Base-by-base conservation (phyloP, 2,329 filamentous ascomycete species). In the Gaeumannomyces tritici region DNA sequence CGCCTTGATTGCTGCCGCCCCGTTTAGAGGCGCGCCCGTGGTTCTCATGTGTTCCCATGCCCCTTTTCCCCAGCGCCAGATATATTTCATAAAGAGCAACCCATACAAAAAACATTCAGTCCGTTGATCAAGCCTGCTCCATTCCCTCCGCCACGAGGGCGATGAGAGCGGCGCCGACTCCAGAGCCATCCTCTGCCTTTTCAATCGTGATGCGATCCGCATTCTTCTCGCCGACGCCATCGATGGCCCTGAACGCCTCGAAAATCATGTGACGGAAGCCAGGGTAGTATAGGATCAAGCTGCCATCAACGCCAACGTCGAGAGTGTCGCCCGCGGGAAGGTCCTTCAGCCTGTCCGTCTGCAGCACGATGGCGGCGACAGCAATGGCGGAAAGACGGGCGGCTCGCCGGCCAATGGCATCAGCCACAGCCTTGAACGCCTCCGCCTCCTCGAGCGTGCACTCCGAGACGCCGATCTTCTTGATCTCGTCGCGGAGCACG, bases 121-220 rank as follows among this genome's bases (percentile, higher is more conserved):
- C 42, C 42, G 42, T 56, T 1, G 35, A n/a, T n/a, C 15, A 26
- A 29, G 72, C 72, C 75, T 82, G 81, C 74, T 86, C 82, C 78
- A 82, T 85, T 70, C 82, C 79, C 1, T 89, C 89, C 1, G 93
- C 93, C 31, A 97, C 90, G 60, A 97, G 83, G 61, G 95, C 95
- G 75, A 98, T 98, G 69, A 99, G 78, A 55, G 95, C 95, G 3
- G 95, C 95, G 61, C 95, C 95, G n/a, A 96, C 90, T 66, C 91
- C 95, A 66, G 90, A 95, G 59, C 95, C 95, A 73, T 99, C 95
- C 81, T 96, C 97, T 65, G 95, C 95, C 70, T 98, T 95, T 27
- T 93, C 95, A 70, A 99, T 97, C 63, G 91, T 84, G 67, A 99
- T 90, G 76, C 87, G 90, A 77, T 90, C 89, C 67, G 96, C 92